phyloP scores from a whole-genome alignment of 768 basidiomycete genomes.

The Serpula lacrymans region DNA sequence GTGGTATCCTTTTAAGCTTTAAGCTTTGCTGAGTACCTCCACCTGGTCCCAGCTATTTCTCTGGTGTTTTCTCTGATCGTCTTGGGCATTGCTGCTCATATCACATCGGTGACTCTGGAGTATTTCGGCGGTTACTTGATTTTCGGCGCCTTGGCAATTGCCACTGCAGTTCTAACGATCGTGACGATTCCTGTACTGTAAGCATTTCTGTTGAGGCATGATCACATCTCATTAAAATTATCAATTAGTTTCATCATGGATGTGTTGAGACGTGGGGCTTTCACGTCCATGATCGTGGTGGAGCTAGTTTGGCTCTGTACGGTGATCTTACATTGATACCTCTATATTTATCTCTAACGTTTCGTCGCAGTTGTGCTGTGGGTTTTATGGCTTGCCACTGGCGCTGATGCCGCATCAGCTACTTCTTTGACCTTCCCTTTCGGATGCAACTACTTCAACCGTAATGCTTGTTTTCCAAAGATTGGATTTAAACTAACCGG shows the following conservation, averaged over 20 bases:
- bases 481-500: neutral
- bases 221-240: constrained; percentile 1
- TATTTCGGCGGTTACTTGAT: constrained; percentile 8
- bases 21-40: too few relatives aligned
- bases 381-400: constrained; percentile 39
- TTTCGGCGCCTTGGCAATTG: constrained; percentile 27
- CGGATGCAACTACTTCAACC: constrained; percentile 7
- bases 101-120: constrained; percentile 18
- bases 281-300: constrained; percentile 35
- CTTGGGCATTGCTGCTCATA: constrained; percentile 24
- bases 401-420: constrained; percentile 19
- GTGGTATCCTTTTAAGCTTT: neutral
- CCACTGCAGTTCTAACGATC: constrained; percentile 24
- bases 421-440: constrained; percentile 4
- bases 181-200: constrained; percentile 28
- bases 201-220: too few relatives aligned
- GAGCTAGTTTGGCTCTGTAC: constrained; percentile 37
- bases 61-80: constrained; percentile 27
- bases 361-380: constrained; percentile 26
- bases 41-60: constrained; percentile 11
- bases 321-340: constrained; percentile 9
- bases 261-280: constrained; percentile 29
- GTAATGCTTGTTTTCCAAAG: constrained; percentile 4
- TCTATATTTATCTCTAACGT: neutral
- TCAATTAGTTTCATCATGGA: constrained; percentile 33